Evolutionary conservation across 441 rosid species (phyloP).

Genomic region (Mallotus repandus): DNA sequence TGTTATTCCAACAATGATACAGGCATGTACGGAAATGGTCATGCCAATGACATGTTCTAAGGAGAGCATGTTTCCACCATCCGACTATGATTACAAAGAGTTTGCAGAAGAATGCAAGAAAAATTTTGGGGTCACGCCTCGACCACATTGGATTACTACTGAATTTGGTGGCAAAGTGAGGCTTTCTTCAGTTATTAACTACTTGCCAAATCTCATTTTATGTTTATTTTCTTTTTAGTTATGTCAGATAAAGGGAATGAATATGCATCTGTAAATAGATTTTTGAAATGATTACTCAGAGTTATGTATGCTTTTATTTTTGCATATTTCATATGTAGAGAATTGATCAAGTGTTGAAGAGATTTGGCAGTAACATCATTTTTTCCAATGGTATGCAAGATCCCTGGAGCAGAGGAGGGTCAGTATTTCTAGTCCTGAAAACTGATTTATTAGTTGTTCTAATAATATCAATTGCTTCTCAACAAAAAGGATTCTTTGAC

Average conservation of each 20-base stretch:
- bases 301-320: not conserved
- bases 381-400: constrained; percentile 79
- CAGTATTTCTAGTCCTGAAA: constrained; percentile 15
- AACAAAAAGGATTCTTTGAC: too few species aligned
- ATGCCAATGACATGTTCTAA: constrained; percentile 71
- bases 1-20: constrained; percentile 10
- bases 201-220: not conserved
- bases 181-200: not conserved
- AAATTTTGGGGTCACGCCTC: constrained; percentile 53
- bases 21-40: constrained; percentile 87
- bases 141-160: constrained; percentile 81
- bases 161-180: constrained; percentile 70
- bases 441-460: not conserved
- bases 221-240: too few species aligned
- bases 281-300: too few species aligned
- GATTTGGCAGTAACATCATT: constrained; percentile 66
- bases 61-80: constrained; percentile 67
- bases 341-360: constrained; percentile 49
- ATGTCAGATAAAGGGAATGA: too few species aligned
- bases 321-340: constrained; percentile 32
- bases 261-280: too few species aligned
- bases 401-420: constrained; percentile 88
- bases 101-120: constrained; percentile 41
- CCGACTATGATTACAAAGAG: constrained; percentile 37
- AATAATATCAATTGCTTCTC: too few species aligned